Base-by-base conservation (phyloP, 2,329 filamentous ascomycete genomes). In the Septoria linicola region DNA sequence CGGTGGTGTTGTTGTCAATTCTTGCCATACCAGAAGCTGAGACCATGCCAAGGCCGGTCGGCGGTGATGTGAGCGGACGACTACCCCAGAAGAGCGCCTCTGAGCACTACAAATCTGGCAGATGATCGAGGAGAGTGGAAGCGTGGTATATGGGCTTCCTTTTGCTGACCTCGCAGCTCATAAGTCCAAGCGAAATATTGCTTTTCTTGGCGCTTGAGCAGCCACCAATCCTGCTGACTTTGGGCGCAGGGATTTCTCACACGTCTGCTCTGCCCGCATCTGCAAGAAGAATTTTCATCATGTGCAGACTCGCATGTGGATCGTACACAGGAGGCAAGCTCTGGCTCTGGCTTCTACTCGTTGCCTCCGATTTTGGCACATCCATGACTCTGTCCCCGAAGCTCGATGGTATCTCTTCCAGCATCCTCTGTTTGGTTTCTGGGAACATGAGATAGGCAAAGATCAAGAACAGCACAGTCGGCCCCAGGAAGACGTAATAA, bases 401-500 rank as follows among this genome's bases (percentile, higher is more conserved):
- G 49, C 68, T 64, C 50, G 66, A 69, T 30, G 70, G 70, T 40
- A 73, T 73, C 53, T 73, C 71, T 55, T 73, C 71, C 14, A 73
- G 60, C 37, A 68, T 46, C 11, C 51, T 30, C 25, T 44, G 36
- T 14, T 42, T 54, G 16, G 43, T 47, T 21, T 56, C 46, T 11
- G 77, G 78, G 63, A 79, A 80, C 60, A 73, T 79, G 37, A 79
- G 69, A 60, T 76, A 80, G 0, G 73, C 76, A 23, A 80, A 53
- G 4, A 70, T 61, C 0, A 79, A 59, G 63, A 78, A 80, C 61
- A 79, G 72, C 1, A 66, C 30, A 1, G 73, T 73, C 57, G 77
- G 79, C 3, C 57, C 73, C 2, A 80, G 75, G 52, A 80, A 80
- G 14, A 80, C 76, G 55, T 80, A 81, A 63, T 80, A 80, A 61